Evolutionary conservation across 495 filamentous ascomycete species (phyloP).

Genomic region (Lophiotrema nucula): DNA sequence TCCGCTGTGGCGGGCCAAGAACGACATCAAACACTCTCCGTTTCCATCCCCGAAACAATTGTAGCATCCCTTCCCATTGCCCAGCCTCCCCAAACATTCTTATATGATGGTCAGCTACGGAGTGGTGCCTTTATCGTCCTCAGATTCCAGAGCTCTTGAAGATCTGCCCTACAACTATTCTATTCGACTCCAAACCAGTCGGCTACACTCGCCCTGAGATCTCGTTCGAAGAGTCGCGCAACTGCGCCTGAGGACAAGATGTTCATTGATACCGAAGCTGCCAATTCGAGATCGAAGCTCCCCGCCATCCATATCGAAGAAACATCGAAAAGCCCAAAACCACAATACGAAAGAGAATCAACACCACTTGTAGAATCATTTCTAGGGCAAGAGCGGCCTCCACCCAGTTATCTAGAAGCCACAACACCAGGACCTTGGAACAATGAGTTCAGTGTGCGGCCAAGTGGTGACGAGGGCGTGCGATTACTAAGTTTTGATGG

Average conservation of each 20-base stretch:
- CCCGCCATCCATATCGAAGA: not conserved
- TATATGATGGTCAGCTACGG: not conserved
- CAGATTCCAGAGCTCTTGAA: not conserved
- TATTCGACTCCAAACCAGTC: not conserved
- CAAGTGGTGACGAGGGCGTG: constrained; percentile 15
- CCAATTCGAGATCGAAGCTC: constrained; percentile 7
- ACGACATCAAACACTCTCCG: constrained; percentile 3
- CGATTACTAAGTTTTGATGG: constrained; percentile 11
- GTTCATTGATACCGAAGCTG: constrained; percentile 21
- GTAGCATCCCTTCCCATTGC: no score
- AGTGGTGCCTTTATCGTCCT: not conserved
- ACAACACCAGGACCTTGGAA: constrained; percentile 22
- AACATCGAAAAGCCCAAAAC: not conserved
- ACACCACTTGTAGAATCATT: constrained; percentile 11
- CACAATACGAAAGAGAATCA: not conserved
- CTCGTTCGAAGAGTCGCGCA: not conserved
- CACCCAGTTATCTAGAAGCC: constrained; percentile 21
- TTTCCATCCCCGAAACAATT: constrained; percentile 15
- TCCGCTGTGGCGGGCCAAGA: not conserved
- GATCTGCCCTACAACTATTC: not conserved
- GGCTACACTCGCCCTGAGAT: not conserved
- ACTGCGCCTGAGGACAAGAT: not conserved
- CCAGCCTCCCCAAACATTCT: not conserved
- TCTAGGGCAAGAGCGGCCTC: constrained; percentile 11
- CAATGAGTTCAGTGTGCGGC: not conserved